phyloP scores from a whole-genome alignment of 768 basidiomycete species.

The Agrocybe pediades region DNA sequence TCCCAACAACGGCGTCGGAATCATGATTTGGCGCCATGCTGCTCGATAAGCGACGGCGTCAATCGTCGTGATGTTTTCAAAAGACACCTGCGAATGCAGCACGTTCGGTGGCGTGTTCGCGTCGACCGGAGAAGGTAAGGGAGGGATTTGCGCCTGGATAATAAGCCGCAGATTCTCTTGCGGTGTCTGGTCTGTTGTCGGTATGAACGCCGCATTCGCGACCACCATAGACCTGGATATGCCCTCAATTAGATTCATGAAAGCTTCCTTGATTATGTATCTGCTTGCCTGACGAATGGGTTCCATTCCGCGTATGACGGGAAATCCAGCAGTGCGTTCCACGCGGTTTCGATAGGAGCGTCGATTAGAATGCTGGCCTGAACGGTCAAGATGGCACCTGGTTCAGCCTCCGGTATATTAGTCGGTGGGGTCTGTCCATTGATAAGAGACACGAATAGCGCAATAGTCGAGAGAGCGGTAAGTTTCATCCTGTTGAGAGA shows the following conservation, averaged over 20 bases:
- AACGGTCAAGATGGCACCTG: slow-evolving; percentile 35
- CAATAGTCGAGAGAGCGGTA: not conserved
- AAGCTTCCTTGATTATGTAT: not conserved
- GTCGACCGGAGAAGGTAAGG: slow-evolving; percentile 28
- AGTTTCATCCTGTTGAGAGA: not conserved
- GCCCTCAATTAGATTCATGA: not conserved
- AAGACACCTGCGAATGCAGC: slow-evolving; percentile 25
- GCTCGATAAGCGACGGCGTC: slow-evolving; percentile 23
- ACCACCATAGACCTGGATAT: slow-evolving; percentile 27
- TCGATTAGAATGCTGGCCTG: slow-evolving; percentile 43
- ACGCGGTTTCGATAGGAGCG: slow-evolving; percentile 50
- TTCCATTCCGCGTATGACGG: slow-evolving; percentile 52
- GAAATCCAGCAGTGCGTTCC: slow-evolving; percentile 54
- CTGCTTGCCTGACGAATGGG: slow-evolving; percentile 29
- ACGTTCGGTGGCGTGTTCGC: slow-evolving; percentile 26
- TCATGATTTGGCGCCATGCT: slow-evolving; percentile 27
- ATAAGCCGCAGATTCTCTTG: slow-evolving; percentile 22
- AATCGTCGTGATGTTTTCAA: slow-evolving; percentile 32
- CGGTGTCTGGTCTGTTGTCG: slow-evolving; percentile 24
- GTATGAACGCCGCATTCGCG: slow-evolving; percentile 23
- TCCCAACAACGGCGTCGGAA: slow-evolving; percentile 26
- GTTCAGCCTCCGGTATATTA: slow-evolving; percentile 29
- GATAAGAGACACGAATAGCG: slow-evolving; percentile 2
- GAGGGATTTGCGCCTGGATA: slow-evolving; percentile 32
- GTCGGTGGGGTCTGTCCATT: slow-evolving; percentile 15